Conservation (phyloP, 2,329 filamentous ascomycete species). For the Fusarium xyrophilum region DNA sequence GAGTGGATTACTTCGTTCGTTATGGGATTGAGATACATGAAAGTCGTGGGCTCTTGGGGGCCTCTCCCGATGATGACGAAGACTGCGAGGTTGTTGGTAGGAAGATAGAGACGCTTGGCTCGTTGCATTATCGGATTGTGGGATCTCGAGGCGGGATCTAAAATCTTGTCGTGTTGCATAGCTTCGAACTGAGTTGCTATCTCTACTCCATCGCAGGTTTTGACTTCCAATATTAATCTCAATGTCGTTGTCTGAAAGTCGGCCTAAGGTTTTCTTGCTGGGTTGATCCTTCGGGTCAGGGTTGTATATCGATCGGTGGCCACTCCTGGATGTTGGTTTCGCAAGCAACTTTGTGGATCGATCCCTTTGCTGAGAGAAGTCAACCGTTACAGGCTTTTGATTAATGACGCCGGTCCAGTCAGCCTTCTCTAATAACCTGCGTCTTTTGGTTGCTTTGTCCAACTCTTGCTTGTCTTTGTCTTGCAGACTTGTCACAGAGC, state of each 20-base stretch:
- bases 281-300: background rate
- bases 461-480: background rate
- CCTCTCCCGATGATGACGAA: background rate
- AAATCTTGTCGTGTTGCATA: background rate
- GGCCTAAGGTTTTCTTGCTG: background rate
- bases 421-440: slow-evolving; percentile 36
- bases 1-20: background rate
- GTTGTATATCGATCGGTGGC: background rate
- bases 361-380: slow-evolving; percentile 28
- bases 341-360: background rate
- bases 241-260: slow-evolving; percentile 16
- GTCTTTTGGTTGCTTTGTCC: slow-evolving; percentile 37
- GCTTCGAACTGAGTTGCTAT: slow-evolving; percentile 40
- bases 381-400: slow-evolving; percentile 42
- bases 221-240: slow-evolving; percentile 43
- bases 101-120: background rate
- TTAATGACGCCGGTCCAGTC: slow-evolving; percentile 46
- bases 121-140: background rate
- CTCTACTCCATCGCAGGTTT: slow-evolving; percentile 42
- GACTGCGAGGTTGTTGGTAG: background rate
- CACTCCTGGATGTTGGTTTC: background rate
- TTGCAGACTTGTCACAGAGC: background rate
- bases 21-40: no score
- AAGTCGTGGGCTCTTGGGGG: background rate
- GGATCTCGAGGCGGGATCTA: background rate